Base-by-base conservation (phyloP, 2,329 filamentous ascomycete genomes). In the Phoma herbarum region DNA sequence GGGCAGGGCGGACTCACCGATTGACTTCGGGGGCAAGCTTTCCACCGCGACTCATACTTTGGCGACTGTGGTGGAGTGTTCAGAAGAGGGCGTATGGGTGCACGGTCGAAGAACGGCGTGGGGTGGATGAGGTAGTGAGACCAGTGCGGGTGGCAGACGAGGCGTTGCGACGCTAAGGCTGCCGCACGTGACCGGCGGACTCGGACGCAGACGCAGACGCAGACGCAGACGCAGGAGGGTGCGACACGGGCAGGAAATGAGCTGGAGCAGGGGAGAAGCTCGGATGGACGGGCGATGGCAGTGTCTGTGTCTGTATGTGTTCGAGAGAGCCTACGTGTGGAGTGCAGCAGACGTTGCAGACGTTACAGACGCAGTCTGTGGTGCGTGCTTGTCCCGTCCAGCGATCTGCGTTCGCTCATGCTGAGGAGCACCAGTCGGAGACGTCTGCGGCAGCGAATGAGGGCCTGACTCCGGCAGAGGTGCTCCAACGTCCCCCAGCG, bases 1-100 rank as follows among this genome's bases (percentile, higher is more conserved):
- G 20, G 37, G 18, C 18, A 41, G 35, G 28, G 63, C 56, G 52
- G 61, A 84, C 90, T 77, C 84, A 96, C 93, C 93, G 90, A 86
- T 98, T 98, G 84, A 97, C 93, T 91, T 99, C 95, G 83, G 95
- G 93, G 84, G 93, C 93, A 86, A 98, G 90, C 88, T 97, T 98
- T 83, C 89, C 90, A 84, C 88, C 89, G 84, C 92, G 90, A 92
- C 90, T 96, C 92, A 96, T 96, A 89, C 88, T 90, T 93, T 75
- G 74, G 70, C 65, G 70, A 69, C 56, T 66, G 67, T 59, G 49
- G 53, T 60, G 50, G 62, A 59, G 57, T 39, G 50, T 53, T 49
- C 42, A 18, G 55, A 65, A 65, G 68, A 59, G 59, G 66, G 62
- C 67, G 71, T 63, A 63, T 61, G 64, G 62, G 48, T 60, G 55